Base-by-base conservation (phyloP, 2,329 filamentous ascomycete species). In the Trichoderma simmonsii region DNA sequence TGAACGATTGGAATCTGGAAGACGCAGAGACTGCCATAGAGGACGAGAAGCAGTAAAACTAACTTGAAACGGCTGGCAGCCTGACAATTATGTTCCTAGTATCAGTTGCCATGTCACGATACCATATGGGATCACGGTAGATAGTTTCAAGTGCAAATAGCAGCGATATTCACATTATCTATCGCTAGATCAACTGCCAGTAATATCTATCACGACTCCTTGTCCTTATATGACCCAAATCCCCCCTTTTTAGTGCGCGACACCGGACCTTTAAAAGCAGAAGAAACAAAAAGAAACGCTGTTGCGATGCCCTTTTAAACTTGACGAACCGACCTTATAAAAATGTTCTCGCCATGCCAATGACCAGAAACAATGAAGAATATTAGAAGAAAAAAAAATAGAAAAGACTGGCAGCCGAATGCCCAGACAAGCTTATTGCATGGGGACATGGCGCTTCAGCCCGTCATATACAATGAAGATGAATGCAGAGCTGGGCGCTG, bases 401-500 rank as follows among this genome's bases (percentile, higher is more conserved):
- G n/a, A 43, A 39, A 43, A 39, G 14, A 3, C 12, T 24, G 21
- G 36, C 36, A 21, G 18, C 32, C n/a, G 48, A 48, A 63, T 18
- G 24, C 48, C n/a, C n/a, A 32, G 6, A 4, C 36, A 61, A 18
- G 6, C 14, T 73, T 75, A 82, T 72, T 83, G 81, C 75, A 88
- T 76, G 39, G 88, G 85, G 77, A 96, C 87, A 76, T 89, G 84
- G 74, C 86, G 87, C 83, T 94, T 94, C 81, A 99, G 82, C 15
- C 91, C 92, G 82, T 98, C 96, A 80, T 95, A 98, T 73, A 98
- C 90, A 73, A 96, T 95, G 79, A 99, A 99, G 73, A 99, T 99
- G 79, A 98, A 94, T 8, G 96, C 96, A n/a, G 95, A 98, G 81
- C 95, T 98, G 3, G 96, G 96, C 36, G 94, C 95, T 43, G 94